Evolutionary conservation across 2,329 filamentous ascomycete genomes (phyloP).

Genomic region (Epichloe aotearoae): DNA sequence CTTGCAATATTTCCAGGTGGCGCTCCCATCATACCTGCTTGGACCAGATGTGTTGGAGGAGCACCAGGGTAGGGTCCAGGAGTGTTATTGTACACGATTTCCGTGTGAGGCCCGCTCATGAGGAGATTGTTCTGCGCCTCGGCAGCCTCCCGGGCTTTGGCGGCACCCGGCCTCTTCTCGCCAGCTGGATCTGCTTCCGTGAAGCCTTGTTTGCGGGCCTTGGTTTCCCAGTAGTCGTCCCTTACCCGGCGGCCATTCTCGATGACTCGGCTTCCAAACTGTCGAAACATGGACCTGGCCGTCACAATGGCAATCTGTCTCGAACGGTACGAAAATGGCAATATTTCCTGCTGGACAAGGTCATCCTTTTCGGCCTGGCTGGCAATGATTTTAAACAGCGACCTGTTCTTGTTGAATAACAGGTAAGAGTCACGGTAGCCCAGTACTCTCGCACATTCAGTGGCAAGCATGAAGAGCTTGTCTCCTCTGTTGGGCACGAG

Average conservation of each 20-base stretch:
- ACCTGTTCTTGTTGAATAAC: slow-evolving; percentile 96
- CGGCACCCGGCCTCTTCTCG: slow-evolving; percentile 86
- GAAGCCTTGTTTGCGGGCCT: slow-evolving; percentile 93
- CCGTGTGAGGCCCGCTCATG: slow-evolving; percentile 58
- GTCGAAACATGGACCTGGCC: slow-evolving; percentile 94
- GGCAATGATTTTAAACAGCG: slow-evolving; percentile 93
- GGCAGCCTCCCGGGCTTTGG: slow-evolving; percentile 74
- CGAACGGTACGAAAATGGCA: slow-evolving; percentile 96
- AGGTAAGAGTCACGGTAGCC: slow-evolving; percentile 97
- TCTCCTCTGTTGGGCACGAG: slow-evolving; percentile 80
- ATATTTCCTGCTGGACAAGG: slow-evolving; percentile 82
- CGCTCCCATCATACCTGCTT: slow-evolving; percentile 57
- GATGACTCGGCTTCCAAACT: slow-evolving; percentile 92
- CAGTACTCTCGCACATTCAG: slow-evolving; percentile 86
- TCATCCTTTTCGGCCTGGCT: slow-evolving; percentile 95
- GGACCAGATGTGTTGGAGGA: slow-evolving; percentile 55
- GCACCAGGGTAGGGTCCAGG: slow-evolving; percentile 52
- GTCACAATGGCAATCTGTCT: slow-evolving; percentile 97
- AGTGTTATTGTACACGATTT: slow-evolving; percentile 78
- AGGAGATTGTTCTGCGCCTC: slow-evolving; percentile 52
- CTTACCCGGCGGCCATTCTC: slow-evolving; percentile 79
- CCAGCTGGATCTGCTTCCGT: slow-evolving; percentile 93
- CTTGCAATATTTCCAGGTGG: slow-evolving; percentile 52
- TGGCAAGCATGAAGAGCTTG: slow-evolving; percentile 97
- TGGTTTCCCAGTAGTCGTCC: slow-evolving; percentile 98